Conservation (phyloP, 495 filamentous ascomycete species). For the Platismatia glauca region DNA sequence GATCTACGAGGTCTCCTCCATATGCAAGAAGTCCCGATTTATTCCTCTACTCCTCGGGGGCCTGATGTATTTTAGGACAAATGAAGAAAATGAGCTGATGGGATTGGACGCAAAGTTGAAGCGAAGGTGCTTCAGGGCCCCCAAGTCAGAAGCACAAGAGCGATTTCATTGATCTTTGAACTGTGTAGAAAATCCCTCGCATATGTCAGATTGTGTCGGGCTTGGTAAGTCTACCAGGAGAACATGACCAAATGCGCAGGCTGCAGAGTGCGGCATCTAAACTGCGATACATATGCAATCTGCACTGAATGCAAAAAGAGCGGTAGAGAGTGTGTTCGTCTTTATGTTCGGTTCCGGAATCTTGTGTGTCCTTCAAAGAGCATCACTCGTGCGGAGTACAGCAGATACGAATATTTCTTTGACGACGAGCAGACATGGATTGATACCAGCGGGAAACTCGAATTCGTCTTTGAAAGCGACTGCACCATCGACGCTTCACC, state of each 20-base stretch:
- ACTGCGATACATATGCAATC: slow-evolving; percentile 7
- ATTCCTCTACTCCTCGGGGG: too few relatives aligned
- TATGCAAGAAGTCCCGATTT: too few relatives aligned
- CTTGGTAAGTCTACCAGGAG: background rate
- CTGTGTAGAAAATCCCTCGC: too few relatives aligned
- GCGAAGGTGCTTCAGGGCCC: too few relatives aligned
- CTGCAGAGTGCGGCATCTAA: slow-evolving; percentile 18
- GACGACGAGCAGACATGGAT: slow-evolving; percentile 9
- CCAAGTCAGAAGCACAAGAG: too few relatives aligned
- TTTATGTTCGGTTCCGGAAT: slow-evolving; percentile 18
- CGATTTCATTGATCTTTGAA: too few relatives aligned
- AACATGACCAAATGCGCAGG: slow-evolving; percentile 5
- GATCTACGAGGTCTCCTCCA: too few relatives aligned
- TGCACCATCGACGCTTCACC: background rate
- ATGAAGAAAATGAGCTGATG: too few relatives aligned
- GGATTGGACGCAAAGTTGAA: too few relatives aligned
- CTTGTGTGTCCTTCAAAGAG: slow-evolving; percentile 10
- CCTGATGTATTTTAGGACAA: too few relatives aligned
- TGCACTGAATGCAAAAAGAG: slow-evolving; percentile 7
- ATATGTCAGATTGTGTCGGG: background rate
- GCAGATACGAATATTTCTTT: slow-evolving; percentile 17
- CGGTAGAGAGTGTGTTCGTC: slow-evolving; percentile 10
- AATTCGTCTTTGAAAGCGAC: background rate
- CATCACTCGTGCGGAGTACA: background rate
- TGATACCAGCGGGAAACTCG: background rate